Conservation (phyloP, 352 stramenopile species). For the Elongisporangium prolatum region DNA sequence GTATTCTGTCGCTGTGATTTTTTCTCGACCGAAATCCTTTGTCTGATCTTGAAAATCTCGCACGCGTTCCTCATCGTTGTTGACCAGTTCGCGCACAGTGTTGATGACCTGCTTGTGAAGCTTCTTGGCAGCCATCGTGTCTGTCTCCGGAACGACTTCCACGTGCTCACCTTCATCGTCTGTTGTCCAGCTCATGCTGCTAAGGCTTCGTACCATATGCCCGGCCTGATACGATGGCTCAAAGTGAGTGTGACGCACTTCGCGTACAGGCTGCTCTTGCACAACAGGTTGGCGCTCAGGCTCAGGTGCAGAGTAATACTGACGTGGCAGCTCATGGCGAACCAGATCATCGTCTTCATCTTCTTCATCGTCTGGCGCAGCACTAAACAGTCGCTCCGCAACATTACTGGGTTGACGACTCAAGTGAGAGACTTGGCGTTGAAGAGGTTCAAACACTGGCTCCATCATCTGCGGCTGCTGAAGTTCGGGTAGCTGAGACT, state of each 20-base stretch:
- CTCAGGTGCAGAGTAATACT: not conserved
- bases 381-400: not conserved
- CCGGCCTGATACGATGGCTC: not conserved
- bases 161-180: slow-evolving; percentile 56
- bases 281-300: not conserved
- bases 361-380: not conserved
- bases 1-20: slow-evolving; percentile 68
- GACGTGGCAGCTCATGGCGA: not conserved
- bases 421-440: not conserved
- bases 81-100: slow-evolving; percentile 54
- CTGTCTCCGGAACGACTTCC: slow-evolving; percentile 41
- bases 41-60: slow-evolving; percentile 79
- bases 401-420: not conserved
- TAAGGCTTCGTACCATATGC: not conserved
- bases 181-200: slow-evolving; percentile 9
- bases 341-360: not conserved
- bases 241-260: not conserved
- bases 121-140: slow-evolving; percentile 57
- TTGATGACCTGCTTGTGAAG: slow-evolving; percentile 73
- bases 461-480: not conserved
- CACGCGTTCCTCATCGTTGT: slow-evolving; percentile 64
- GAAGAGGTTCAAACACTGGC: not conserved
- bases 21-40: slow-evolving; percentile 67
- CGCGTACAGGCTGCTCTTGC: not conserved
- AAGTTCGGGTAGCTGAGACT: not conserved